phyloP scores from a whole-genome alignment of 257 asterid species.

The Parsonsia alboflavescens region DNA sequence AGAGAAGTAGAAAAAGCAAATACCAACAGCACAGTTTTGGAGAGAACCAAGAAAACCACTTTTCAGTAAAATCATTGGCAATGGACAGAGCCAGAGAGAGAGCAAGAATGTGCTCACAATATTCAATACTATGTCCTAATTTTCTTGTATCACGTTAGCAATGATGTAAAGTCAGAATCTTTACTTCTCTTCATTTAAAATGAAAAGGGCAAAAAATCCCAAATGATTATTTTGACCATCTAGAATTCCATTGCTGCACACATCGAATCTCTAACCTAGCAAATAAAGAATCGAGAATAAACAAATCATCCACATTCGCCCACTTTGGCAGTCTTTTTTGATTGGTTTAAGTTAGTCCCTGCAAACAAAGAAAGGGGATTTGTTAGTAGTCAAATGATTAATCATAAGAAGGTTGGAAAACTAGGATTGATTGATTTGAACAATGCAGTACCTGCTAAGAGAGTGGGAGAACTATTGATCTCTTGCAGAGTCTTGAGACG shows the following conservation, averaged over 20 bases:
- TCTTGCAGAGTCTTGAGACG: not conserved
- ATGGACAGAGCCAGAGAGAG: constrained; percentile 6
- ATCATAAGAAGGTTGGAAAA: not conserved
- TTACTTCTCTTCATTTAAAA: constrained; percentile 36
- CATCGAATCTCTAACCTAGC: constrained; percentile 41
- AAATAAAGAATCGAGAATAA: constrained; percentile 52
- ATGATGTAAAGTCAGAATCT: constrained; percentile 50
- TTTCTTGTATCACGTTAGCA: constrained; percentile 43
- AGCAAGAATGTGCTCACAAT: constrained; percentile 17
- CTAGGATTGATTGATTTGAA: not conserved
- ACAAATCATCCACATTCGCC: constrained; percentile 22
- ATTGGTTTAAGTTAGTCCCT: constrained; percentile 31
- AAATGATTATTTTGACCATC: constrained; percentile 43
- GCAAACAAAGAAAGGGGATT: constrained; percentile 23
- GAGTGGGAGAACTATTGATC: constrained; percentile 4
- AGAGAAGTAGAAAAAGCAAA: constrained; percentile 12
- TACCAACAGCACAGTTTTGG: constrained; percentile 15
- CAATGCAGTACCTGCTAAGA: not conserved
- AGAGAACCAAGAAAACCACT: constrained; percentile 43
- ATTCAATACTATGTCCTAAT: constrained; percentile 17
- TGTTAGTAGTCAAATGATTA: not conserved
- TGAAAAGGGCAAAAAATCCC: constrained; percentile 21
- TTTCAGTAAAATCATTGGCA: constrained; percentile 66
- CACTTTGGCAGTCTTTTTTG: constrained; percentile 27
- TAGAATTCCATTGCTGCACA: constrained; percentile 31